A percentile compares a stretch with the other conserved stretches of the same genome.
These are phyloP conservation scores for Clonostachys chloroleuca DNA, from an alignment of 2,329 filamentous ascomycete genomes.

Conservation along the genomic window DNA sequence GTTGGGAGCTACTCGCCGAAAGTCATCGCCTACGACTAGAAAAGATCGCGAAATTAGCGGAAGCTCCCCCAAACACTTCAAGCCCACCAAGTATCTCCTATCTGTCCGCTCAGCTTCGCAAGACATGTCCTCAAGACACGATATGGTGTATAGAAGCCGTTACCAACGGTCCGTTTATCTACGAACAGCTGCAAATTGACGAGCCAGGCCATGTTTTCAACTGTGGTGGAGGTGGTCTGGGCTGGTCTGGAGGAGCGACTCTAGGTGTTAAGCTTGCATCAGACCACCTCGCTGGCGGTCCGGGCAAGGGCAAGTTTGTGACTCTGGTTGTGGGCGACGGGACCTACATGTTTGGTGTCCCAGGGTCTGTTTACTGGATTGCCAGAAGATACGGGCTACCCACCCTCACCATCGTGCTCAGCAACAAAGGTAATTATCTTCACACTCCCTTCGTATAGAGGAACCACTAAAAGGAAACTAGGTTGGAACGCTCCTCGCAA, in stretches of 20 bases:
- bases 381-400: constrained; percentile 49
- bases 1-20: constrained; percentile 53
- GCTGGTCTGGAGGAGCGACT: constrained; percentile 73
- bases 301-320: constrained; percentile 41
- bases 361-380: constrained; percentile 53
- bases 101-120: constrained; percentile 4
- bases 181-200: constrained; percentile 65
- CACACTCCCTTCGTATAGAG: constrained; percentile 1
- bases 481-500: constrained; percentile 58
- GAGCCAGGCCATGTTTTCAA: constrained; percentile 70
- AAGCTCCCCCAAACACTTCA: constrained; percentile 17
- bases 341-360: constrained; percentile 51
- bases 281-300: constrained; percentile 25
- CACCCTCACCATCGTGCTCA: constrained; percentile 49
- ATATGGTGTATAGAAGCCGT: constrained; percentile 75
- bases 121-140: constrained; percentile 33
- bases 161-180: constrained; percentile 59
- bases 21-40: constrained; percentile 26
- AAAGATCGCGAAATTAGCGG: constrained; percentile 21
- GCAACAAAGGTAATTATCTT: constrained; percentile 43
- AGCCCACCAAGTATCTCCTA: not conserved
- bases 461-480: constrained; percentile 8
- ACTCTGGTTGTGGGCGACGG: constrained; percentile 53
- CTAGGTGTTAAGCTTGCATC: constrained; percentile 69
- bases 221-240: constrained; percentile 71